These are phyloP conservation scores for Durio zibethinus DNA, from an alignment of 345 rosid genomes.

Conservation along the genomic window DNA sequence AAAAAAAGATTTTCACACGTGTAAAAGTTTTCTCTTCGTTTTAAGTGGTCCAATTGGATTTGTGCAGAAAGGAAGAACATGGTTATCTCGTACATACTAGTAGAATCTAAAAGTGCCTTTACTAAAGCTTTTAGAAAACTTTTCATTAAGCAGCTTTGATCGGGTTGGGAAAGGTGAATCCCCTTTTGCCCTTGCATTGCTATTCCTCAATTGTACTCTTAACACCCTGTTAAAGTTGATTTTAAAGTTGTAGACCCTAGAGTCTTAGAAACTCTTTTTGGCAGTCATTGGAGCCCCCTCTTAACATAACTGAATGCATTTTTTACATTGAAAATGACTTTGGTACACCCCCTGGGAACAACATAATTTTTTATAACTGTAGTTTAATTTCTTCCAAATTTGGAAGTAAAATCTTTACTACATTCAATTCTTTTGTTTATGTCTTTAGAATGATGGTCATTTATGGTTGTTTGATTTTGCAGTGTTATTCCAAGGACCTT, in stretches of 20 bases:
- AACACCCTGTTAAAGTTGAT: slow-evolving; percentile 9
- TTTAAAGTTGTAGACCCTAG: not conserved
- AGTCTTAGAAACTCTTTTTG: not conserved
- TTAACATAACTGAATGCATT: not conserved
- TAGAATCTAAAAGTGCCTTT: slow-evolving; percentile 2
- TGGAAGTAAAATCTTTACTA: not conserved
- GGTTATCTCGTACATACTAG: not conserved
- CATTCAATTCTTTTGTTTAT: not conserved
- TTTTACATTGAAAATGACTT: not conserved
- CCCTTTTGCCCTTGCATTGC: slow-evolving; percentile 21
- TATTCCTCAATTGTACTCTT: slow-evolving; percentile 20
- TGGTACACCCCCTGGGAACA: not conserved
- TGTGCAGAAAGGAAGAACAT: slow-evolving; percentile 7
- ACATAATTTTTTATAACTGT: not conserved
- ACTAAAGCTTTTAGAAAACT: not conserved
- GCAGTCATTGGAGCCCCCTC: not conserved
- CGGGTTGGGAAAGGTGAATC: slow-evolving; percentile 15
- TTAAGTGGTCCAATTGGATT: slow-evolving; percentile 1
- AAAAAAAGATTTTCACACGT: not conserved
- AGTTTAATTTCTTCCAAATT: not conserved
- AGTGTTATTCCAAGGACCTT: slow-evolving; percentile 83
- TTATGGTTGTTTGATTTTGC: slow-evolving; percentile 27
- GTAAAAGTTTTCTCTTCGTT: not conserved
- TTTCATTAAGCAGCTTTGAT: slow-evolving; percentile 18
- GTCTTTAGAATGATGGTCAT: not conserved